Evolutionary conservation across 768 basidiomycete genomes (phyloP), one percentile per base, ranked within the genome.

Genomic region (Trametes cingulata): DNA sequence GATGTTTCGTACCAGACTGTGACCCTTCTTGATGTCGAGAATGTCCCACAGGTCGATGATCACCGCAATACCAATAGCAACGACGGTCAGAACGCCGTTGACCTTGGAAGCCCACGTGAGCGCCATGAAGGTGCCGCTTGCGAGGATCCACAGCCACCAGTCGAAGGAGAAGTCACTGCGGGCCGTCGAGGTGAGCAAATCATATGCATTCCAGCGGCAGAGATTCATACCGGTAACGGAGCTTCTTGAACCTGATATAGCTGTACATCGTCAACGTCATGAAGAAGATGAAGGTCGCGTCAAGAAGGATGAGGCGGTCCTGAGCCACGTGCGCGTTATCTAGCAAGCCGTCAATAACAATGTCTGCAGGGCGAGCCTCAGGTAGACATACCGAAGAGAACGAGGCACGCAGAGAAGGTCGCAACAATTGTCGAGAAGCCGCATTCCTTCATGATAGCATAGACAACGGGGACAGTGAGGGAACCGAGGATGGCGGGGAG

Each of bases 91-190:
- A 48, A 98, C 79, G 36, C 97, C 97, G 67, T 98, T 98, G 76
- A 98, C 97, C 75, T 99, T 99, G 69, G 95, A 96, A 4, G 91
- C 93, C 83, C 97, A 91, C 1, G 95, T 93, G 73, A 94, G 94
- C 35, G 95, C 93, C 85, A 99, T 92, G 75, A 91, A 95, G 56
- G 88, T 80, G 19, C 97, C 97, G 1, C 96, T 98, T 2, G 89
- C 81, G 41, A 88, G 72, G 40, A 98, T 80, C 96, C 97, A 99
- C 41, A 83, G 82, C 93, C 95, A 99, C 97, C 97, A 99, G 63
- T 87, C 84, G 0, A 82, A 77, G 0, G 92, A 82, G 72, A 96
- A 99, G 69, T 94, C 91, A 71, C 94, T 95, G 65, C 7, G 29
- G 48, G 9, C 29, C 29, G 29, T 10, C 29, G 15, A 50, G 10